These are phyloP conservation scores for Sextonia rubra DNA, from an alignment of 164 flowering plant genomes.

Conservation along the genomic window DNA sequence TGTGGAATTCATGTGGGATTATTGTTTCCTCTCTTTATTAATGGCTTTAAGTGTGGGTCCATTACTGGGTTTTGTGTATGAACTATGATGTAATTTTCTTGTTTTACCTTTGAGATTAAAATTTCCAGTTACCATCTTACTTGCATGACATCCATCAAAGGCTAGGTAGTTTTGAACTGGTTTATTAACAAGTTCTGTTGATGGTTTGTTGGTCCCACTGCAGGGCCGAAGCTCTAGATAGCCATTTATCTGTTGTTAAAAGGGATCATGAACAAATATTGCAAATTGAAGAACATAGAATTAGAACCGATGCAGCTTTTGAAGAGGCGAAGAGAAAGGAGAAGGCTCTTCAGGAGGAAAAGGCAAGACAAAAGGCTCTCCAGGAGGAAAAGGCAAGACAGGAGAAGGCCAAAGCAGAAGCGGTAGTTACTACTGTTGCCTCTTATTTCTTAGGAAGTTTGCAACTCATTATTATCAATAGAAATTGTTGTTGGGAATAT, in stretches of 20 bases:
- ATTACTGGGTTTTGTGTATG: background rate
- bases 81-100: background rate
- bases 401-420: conserved; percentile 70
- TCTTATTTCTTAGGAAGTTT: background rate
- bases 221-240: conserved; percentile 94
- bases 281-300: conserved; percentile 79
- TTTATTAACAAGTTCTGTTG: background rate
- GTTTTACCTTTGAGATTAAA: background rate
- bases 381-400: conserved; percentile 68
- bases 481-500: no score
- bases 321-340: conserved; percentile 88
- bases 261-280: conserved; percentile 75
- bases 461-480: background rate
- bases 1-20: no score
- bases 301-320: conserved; percentile 75
- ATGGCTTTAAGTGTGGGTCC: background rate
- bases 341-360: conserved; percentile 69
- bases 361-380: conserved; percentile 53
- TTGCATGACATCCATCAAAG: conserved; percentile 2
- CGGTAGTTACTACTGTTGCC: conserved; percentile 26
- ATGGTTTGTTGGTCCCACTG: conserved; percentile 10
- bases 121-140: background rate
- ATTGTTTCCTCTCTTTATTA: no score
- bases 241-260: conserved; percentile 74
- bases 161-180: background rate